These are phyloP conservation scores for Saitozyma podzolica DNA, from an alignment of 768 basidiomycete species.

Conservation along the genomic window DNA sequence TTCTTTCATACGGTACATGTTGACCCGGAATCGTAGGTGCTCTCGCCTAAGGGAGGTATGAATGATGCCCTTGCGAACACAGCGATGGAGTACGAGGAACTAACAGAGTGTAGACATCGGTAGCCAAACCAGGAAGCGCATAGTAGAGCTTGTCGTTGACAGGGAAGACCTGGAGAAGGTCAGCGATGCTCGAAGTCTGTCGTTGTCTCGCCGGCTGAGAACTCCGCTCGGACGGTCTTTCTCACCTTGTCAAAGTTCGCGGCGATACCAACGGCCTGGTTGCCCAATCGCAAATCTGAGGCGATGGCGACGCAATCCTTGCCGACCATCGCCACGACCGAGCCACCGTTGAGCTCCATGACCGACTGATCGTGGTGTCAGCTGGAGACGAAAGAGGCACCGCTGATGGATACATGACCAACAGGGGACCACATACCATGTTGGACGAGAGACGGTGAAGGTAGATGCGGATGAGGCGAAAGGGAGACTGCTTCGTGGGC, in stretches of 20 bases:
- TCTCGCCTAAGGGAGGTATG: constrained; percentile 64
- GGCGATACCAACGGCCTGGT: constrained; percentile 79
- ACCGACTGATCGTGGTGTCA: constrained; percentile 63
- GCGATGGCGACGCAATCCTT: constrained; percentile 99
- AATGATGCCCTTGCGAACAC: too few relatives aligned
- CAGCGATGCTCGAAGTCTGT: constrained; percentile 7
- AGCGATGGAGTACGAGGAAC: constrained; percentile 12
- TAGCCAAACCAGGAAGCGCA: constrained; percentile 87
- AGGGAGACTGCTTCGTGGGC: too few relatives aligned
- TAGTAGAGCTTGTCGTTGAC: constrained; percentile 88
- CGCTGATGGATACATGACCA: background rate
- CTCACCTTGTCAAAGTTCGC: constrained; percentile 91
- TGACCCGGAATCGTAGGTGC: constrained; percentile 86
- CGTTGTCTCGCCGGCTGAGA: too few relatives aligned
- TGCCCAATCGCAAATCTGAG: constrained; percentile 87
- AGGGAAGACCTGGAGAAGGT: constrained; percentile 73
- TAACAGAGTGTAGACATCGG: constrained; percentile 89
- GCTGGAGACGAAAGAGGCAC: background rate
- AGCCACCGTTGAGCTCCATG: constrained; percentile 94
- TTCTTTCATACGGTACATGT: constrained; percentile 99
- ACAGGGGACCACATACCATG: constrained; percentile 29
- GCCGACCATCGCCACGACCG: constrained; percentile 98
- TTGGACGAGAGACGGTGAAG: constrained; percentile 8
- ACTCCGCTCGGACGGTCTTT: background rate
- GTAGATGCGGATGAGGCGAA: background rate